Conservation (phyloP, 345 rosid genomes). For the Firmiana major region DNA sequence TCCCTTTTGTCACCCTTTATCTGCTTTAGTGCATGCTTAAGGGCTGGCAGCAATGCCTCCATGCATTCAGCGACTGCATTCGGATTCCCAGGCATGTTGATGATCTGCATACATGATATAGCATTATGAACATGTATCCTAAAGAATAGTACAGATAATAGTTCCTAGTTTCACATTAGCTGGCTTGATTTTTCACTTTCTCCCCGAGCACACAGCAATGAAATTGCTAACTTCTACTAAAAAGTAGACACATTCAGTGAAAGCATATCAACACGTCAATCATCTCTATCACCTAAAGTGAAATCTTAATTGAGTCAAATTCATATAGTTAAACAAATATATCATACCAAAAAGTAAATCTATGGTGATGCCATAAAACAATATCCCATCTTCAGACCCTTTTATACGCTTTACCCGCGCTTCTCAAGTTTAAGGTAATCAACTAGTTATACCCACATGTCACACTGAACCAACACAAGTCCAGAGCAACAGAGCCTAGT, state of each 20-base stretch:
- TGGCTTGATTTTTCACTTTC: background rate
- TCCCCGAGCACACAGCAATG: background rate
- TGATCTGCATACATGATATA: conserved; percentile 46
- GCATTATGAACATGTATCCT: background rate
- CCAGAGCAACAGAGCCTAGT: background rate
- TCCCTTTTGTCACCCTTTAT: conserved; percentile 90
- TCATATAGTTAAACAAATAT: background rate
- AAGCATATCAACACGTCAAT: background rate
- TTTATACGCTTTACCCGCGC: background rate
- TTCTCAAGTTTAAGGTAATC: background rate
- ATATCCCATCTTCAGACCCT: background rate
- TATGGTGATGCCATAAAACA: no score
- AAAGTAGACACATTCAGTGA: background rate
- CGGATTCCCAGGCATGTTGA: conserved; percentile 98
- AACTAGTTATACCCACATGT: background rate
- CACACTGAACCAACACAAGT: background rate
- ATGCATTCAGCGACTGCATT: conserved; percentile 91
- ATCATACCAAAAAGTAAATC: background rate
- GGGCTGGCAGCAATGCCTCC: conserved; percentile 84
- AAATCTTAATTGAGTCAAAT: background rate
- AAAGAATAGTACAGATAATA: background rate
- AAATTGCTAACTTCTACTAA: background rate
- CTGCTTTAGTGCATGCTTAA: conserved; percentile 89
- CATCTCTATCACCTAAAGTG: background rate
- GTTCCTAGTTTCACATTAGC: background rate